A percentile compares a stretch with the other conserved stretches of the same genome.
phyloP scores from a whole-genome alignment of 805 yeast genomes.

The Myxozyma kluyveri region DNA sequence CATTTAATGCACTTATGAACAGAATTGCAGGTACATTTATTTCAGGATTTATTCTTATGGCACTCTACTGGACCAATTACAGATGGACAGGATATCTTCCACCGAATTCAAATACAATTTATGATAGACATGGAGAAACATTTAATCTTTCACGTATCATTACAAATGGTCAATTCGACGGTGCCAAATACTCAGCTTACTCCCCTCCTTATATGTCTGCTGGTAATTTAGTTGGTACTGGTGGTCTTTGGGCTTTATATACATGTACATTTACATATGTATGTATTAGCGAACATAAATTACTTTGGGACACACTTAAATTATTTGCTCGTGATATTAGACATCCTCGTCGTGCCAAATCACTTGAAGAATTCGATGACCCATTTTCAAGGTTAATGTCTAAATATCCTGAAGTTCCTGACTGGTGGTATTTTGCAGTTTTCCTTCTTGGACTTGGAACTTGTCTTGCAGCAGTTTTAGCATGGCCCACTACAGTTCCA shows the following conservation, averaged over 20 bases:
- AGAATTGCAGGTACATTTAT: conserved; percentile 41
- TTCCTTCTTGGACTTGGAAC: conserved; percentile 45
- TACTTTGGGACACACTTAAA: conserved; percentile 41
- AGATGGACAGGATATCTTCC: conserved; percentile 53
- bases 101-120: conserved; percentile 44
- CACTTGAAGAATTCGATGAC: conserved; percentile 38
- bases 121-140: conserved; percentile 28
- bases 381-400: conserved; percentile 12
- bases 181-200: conserved; percentile 45
- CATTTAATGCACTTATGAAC: conserved; percentile 43
- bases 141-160: conserved; percentile 54
- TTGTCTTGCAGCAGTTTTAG: conserved; percentile 43
- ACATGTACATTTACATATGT: conserved; percentile 12
- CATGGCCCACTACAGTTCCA: conserved; percentile 40
- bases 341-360: conserved; percentile 28
- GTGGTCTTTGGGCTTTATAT: conserved; percentile 9
- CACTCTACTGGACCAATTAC: conserved; percentile 46
- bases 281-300: conserved; percentile 5
- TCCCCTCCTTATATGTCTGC: conserved; percentile 61
- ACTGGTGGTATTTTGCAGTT: conserved; percentile 48
- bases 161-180: conserved; percentile 46
- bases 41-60: conserved; percentile 32
- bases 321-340: conserved; percentile 11
- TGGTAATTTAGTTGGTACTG: conserved; percentile 45
- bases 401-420: conserved; percentile 42